Evolutionary conservation across 1,139 yeast genomes (phyloP), one percentile per base, ranked within the genome.

Genomic region (Protomyces arabidopsidicola): DNA sequence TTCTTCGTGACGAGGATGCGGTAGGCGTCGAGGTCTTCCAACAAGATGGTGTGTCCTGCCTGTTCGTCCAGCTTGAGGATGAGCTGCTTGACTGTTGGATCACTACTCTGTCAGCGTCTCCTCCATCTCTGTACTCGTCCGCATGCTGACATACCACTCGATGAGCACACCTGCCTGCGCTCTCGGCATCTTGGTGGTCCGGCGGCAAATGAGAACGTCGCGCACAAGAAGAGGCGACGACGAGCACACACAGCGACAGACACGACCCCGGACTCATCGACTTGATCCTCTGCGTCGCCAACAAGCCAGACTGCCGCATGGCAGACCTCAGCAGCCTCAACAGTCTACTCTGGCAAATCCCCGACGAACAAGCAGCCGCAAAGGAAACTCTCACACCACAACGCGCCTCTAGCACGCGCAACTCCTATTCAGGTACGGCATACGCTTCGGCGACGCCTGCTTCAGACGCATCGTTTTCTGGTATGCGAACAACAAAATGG

Each of bases 81-180:
- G 35, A 63, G 54, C 54, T 63, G 65, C 27, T 56, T 57, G 20
- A 63, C 65, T 3, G 65, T 63, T 24, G 65, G 65, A 31, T 63
- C 65, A 52, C 65, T 63, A 18, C 9, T 14, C 6, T 38, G 39
- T 39, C 35, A 42, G 48, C 16, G 12, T 27, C 50, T 22, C n/a
- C n/a, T n/a, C n/a, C n/a, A n/a, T n/a, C n/a, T n/a, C n/a, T n/a
- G n/a, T n/a, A n/a, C n/a, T n/a, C n/a, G n/a, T 20, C 34, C 55
- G 8, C 24, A 1, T 52, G n/a, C 18, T 6, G 31, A 18, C 45
- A 6, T 52, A 58, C 62, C 62, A 58, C 51, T 58, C 62, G n/a
- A 58, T 58, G 42, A 58, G 20, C 12, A 58, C 62, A 52, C 62
- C 62, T 36, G 53, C 53, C 35, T 58, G 62, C 20, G 62, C 62